Conservation (phyloP, 2,329 filamentous ascomycete genomes). For the Colletotrichum sp. region DNA sequence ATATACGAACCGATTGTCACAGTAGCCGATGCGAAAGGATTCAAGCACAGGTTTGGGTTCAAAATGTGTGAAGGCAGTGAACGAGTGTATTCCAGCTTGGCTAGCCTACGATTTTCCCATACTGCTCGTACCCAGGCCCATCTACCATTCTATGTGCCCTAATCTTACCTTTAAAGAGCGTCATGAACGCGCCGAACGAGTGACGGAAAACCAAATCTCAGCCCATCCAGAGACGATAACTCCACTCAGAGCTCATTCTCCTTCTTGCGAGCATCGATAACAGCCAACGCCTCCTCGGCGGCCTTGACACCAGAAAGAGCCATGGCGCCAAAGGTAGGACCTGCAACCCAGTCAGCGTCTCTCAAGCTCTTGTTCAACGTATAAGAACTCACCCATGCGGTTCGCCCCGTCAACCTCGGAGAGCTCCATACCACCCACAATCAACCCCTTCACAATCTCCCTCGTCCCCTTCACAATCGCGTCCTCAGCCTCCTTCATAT, state of each 20-base stretch:
- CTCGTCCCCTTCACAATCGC: conserved; percentile 92
- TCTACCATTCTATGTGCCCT: not conserved
- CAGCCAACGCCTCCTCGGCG: conserved; percentile 80
- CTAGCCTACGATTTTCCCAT: not conserved
- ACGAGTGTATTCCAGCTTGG: not conserved
- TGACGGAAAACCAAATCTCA: not conserved
- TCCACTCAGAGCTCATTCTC: conserved; percentile 68
- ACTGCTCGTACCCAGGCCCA: not conserved
- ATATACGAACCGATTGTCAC: not conserved
- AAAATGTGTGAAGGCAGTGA: not conserved
- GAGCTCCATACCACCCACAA: conserved; percentile 95
- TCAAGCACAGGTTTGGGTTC: not conserved
- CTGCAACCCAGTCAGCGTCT: not conserved
- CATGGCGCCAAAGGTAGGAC: conserved; percentile 77
- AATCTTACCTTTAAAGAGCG: not conserved
- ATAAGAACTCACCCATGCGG: conserved; percentile 69
- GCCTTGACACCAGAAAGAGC: conserved; percentile 87
- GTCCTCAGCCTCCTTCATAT: conserved; percentile 92
- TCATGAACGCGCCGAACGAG: not conserved
- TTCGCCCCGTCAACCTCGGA: conserved; percentile 90
- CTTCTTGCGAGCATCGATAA: conserved; percentile 79
- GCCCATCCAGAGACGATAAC: not conserved
- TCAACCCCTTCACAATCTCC: conserved; percentile 85
- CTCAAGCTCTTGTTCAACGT: too few species aligned
- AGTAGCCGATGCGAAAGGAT: not conserved